Conservation (phyloP, 768 basidiomycete genomes). For the Calocybe gangraenosa region DNA sequence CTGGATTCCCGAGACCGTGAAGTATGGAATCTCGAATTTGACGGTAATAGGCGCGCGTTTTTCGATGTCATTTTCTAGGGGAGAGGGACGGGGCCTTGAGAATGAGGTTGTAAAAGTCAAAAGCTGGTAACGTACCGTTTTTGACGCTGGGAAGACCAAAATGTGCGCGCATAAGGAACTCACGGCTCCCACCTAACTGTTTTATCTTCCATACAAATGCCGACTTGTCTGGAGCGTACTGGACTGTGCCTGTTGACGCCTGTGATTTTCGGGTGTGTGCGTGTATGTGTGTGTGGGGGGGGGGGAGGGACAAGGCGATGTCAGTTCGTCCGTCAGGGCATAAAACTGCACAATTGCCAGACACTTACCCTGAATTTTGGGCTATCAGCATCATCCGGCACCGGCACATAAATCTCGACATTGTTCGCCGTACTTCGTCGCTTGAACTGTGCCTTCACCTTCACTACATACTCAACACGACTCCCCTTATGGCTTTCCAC, state of each 20-base stretch:
- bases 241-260: slow-evolving; percentile 94
- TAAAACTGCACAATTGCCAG: not conserved
- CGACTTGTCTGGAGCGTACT: slow-evolving; percentile 97
- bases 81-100: not conserved
- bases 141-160: slow-evolving; percentile 94
- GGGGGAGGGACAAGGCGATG: too few relatives aligned
- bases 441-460: slow-evolving; percentile 97
- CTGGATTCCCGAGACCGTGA: slow-evolving; percentile 96
- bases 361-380: slow-evolving; percentile 87
- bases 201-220: slow-evolving; percentile 99
- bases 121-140: slow-evolving; percentile 65
- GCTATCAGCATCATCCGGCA: slow-evolving; percentile 97
- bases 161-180: slow-evolving; percentile 98
- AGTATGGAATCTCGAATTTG: slow-evolving; percentile 98
- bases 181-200: slow-evolving; percentile 90
- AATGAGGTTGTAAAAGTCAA: not conserved
- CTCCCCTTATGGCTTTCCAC: slow-evolving; percentile 95
- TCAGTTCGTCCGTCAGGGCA: not conserved
- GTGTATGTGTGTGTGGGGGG: too few relatives aligned
- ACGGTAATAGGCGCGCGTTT: slow-evolving; percentile 94
- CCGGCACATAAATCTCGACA: slow-evolving; percentile 98
- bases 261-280: slow-evolving; percentile 29
- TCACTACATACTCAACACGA: slow-evolving; percentile 93
- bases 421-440: slow-evolving; percentile 95
- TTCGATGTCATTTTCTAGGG: slow-evolving; percentile 67